A percentile compares a stretch with the other conserved stretches of the same genome.
Conservation (phyloP, 176 grass and related monocot genomes). For the Ensete glaucum region DNA sequence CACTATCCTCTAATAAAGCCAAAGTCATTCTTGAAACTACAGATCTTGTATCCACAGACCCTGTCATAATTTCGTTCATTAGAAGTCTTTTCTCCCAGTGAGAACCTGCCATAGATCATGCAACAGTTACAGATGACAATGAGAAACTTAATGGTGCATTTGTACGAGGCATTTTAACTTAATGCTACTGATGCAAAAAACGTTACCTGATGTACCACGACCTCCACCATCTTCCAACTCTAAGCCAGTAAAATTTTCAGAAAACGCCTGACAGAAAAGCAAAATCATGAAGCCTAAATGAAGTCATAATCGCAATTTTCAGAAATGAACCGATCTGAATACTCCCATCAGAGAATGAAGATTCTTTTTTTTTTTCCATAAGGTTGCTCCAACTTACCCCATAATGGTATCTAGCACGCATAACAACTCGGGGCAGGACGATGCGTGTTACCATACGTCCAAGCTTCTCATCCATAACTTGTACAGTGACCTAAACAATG, state of each 20-base stretch:
- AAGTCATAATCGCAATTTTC: neutral
- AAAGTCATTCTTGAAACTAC: slow-evolving; percentile 99
- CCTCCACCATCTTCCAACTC: slow-evolving; percentile 98
- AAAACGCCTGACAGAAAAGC: slow-evolving; percentile 60
- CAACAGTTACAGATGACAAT: neutral
- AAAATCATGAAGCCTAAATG: neutral
- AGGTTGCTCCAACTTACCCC: slow-evolving; percentile 40
- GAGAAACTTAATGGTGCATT: neutral
- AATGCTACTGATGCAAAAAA: neutral
- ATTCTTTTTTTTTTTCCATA: no score
- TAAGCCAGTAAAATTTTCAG: slow-evolving; percentile 88
- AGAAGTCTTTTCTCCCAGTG: slow-evolving; percentile 99
- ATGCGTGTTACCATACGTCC: slow-evolving; percentile 85
- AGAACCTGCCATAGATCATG: slow-evolving; percentile 40
- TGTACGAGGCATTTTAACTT: neutral
- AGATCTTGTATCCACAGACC: slow-evolving; percentile 93
- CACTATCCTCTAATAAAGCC: slow-evolving; percentile 95
- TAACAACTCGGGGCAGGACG: slow-evolving; percentile 87
- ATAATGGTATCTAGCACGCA: slow-evolving; percentile 98
- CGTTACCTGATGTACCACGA: slow-evolving; percentile 91
- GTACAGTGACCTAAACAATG: slow-evolving; percentile 62
- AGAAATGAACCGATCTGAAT: neutral
- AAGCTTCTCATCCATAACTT: slow-evolving; percentile 87
- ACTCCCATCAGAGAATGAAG: neutral
- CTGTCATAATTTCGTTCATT: slow-evolving; percentile 99